Conservation (phyloP, 805 yeast genomes). For the Lipomyces starkeyi region DNA sequence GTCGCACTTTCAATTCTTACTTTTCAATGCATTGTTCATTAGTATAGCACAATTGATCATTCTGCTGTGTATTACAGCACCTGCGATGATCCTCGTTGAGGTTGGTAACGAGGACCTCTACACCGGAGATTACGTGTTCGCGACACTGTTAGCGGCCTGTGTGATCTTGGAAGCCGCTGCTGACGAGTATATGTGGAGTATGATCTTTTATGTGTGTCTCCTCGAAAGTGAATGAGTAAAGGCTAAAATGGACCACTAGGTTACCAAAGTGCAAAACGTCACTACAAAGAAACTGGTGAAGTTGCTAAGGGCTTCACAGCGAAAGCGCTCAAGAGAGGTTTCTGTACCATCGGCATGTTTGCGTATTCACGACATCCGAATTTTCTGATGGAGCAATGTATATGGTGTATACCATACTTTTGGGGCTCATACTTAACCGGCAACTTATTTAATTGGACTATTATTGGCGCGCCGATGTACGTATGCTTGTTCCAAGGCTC, state of each 20-base stretch:
- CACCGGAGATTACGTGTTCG: slow-evolving; percentile 17
- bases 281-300: slow-evolving; percentile 17
- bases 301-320: slow-evolving; percentile 23
- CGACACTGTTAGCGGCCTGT: slow-evolving; percentile 16
- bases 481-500: slow-evolving; percentile 32
- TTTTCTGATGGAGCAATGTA: slow-evolving; percentile 31
- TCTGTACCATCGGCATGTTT: slow-evolving; percentile 34
- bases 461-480: slow-evolving; percentile 31
- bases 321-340: slow-evolving; percentile 29
- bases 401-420: slow-evolving; percentile 29
- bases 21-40: slow-evolving; percentile 28
- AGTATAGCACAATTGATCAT: slow-evolving; percentile 23
- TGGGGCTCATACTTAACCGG: slow-evolving; percentile 24
- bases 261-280: slow-evolving; percentile 28
- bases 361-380: slow-evolving; percentile 35
- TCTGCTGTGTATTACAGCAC: slow-evolving; percentile 30
- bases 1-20: slow-evolving; percentile 14
- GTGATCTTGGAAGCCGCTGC: slow-evolving; percentile 23
- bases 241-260: slow-evolving; percentile 9
- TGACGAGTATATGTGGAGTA: slow-evolving; percentile 35
- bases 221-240: slow-evolving; percentile 4
- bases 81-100: slow-evolving; percentile 21
- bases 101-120: not conserved
- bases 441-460: slow-evolving; percentile 28
- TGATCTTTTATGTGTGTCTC: slow-evolving; percentile 7